Percentiles rank a stretch among this genome's conserved stretches.
Evolutionary conservation across 306 rosid species (phyloP).

Genomic region (Citrullus colocynthis): DNA sequence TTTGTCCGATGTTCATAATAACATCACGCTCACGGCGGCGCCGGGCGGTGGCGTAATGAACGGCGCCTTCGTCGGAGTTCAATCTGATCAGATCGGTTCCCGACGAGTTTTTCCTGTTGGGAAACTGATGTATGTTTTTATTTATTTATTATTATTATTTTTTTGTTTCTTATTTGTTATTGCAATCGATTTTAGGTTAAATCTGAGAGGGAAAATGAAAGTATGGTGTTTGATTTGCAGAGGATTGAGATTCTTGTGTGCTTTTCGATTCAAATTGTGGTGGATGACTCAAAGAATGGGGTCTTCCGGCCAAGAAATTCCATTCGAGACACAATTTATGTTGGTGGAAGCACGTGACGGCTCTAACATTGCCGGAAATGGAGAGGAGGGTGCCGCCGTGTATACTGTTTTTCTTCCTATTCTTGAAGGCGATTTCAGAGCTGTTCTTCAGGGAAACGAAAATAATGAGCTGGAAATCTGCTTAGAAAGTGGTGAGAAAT

Average conservation of each 20-base stretch:
- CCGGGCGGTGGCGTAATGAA: slow-evolving; percentile 38
- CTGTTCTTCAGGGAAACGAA: slow-evolving; percentile 85
- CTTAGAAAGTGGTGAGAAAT: slow-evolving; percentile 68
- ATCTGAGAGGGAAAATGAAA: background rate
- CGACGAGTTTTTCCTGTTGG: slow-evolving; percentile 67
- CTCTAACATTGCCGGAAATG: slow-evolving; percentile 26
- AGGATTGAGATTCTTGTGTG: slow-evolving; percentile 70
- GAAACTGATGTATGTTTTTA: slow-evolving; percentile 38
- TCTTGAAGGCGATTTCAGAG: slow-evolving; percentile 92
- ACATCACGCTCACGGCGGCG: slow-evolving; percentile 45
- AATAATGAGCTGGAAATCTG: slow-evolving; percentile 77
- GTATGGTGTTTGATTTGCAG: slow-evolving; percentile 19
- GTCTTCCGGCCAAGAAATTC: slow-evolving; percentile 48
- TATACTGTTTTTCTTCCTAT: slow-evolving; percentile 72
- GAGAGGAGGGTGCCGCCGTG: slow-evolving; percentile 26
- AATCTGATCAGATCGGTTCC: slow-evolving; percentile 44
- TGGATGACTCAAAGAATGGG: slow-evolving; percentile 99
- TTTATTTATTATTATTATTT: too few species aligned
- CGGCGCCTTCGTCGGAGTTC: slow-evolving; percentile 75
- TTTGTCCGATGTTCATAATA: slow-evolving; percentile 38
- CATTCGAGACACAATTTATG: slow-evolving; percentile 82
- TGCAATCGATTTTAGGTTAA: background rate
- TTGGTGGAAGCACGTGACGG: slow-evolving; percentile 43
- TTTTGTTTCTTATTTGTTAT: background rate
- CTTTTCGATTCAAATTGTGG: slow-evolving; percentile 86